Percentiles rank a stretch among this genome's conserved stretches.
Conservation (phyloP, 164 flowering plant genomes). For the Magnolia kwangsiensis region DNA sequence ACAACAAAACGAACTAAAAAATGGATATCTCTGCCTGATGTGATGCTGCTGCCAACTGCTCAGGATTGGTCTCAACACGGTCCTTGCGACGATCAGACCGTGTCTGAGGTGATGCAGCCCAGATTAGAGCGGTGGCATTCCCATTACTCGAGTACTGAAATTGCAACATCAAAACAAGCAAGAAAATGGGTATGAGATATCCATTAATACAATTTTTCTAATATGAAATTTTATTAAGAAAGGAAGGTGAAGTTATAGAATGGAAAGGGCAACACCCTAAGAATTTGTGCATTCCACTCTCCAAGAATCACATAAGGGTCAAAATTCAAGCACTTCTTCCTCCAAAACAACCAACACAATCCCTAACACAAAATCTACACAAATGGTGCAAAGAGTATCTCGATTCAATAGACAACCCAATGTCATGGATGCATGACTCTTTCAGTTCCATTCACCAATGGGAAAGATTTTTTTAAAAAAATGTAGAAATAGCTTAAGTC, state of each 20-base stretch:
- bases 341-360: no score
- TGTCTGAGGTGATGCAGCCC: constrained; percentile 99
- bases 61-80: constrained; percentile 98
- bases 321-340: no score
- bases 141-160: constrained; percentile 65
- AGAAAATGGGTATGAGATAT: background rate
- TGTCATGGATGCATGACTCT: no score
- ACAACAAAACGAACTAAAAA: background rate
- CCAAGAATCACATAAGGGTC: no score
- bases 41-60: constrained; percentile 97
- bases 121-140: constrained; percentile 73
- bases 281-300: no score
- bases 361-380: no score
- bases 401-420: no score
- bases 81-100: constrained; percentile 92
- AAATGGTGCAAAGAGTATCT: no score
- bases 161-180: background rate
- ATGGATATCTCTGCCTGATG: constrained; percentile 98
- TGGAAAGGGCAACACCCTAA: no score
- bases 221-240: background rate
- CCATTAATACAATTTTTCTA: background rate
- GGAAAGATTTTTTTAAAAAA: background rate
- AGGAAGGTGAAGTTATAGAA: no score
- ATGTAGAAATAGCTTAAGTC: background rate
- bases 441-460: background rate